Evolutionary conservation across 108 stramenopile genomes (phyloP).

Genomic region (Fragilariopsis cylindrus): DNA sequence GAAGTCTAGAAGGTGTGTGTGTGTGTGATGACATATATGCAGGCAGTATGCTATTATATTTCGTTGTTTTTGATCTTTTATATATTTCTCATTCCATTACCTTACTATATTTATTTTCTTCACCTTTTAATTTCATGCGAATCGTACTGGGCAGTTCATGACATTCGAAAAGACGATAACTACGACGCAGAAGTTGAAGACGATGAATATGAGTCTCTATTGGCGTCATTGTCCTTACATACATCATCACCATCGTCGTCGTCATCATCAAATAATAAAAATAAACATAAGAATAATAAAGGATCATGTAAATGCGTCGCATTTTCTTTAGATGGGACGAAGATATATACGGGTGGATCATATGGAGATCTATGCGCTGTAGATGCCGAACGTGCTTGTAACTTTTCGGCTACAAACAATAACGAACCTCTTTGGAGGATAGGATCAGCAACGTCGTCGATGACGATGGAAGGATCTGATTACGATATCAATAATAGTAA

Average conservation of each 20-base stretch:
- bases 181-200: constrained; percentile 47
- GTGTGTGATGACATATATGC: constrained; percentile 8
- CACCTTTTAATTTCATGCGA: background rate
- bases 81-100: background rate
- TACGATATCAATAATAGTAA: background rate
- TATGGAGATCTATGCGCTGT: constrained; percentile 60
- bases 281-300: constrained; percentile 22
- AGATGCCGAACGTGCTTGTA: constrained; percentile 62
- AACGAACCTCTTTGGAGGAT: constrained; percentile 61
- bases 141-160: constrained; percentile 41
- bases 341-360: constrained; percentile 70
- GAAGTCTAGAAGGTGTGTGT: constrained; percentile 59
- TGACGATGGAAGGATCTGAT: background rate
- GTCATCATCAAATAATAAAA: constrained; percentile 16
- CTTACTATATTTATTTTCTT: background rate
- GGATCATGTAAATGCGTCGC: constrained; percentile 61
- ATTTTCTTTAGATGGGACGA: constrained; percentile 63
- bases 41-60: background rate
- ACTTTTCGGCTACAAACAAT: constrained; percentile 30
- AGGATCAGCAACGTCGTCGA: constrained; percentile 45
- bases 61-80: background rate
- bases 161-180: constrained; percentile 40
- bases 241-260: constrained; percentile 29
- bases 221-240: constrained; percentile 70
- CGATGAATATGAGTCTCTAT: constrained; percentile 67